These are phyloP conservation scores for Cyberlindnera japonica DNA, from an alignment of 805 yeast species.

Conservation along the genomic window DNA sequence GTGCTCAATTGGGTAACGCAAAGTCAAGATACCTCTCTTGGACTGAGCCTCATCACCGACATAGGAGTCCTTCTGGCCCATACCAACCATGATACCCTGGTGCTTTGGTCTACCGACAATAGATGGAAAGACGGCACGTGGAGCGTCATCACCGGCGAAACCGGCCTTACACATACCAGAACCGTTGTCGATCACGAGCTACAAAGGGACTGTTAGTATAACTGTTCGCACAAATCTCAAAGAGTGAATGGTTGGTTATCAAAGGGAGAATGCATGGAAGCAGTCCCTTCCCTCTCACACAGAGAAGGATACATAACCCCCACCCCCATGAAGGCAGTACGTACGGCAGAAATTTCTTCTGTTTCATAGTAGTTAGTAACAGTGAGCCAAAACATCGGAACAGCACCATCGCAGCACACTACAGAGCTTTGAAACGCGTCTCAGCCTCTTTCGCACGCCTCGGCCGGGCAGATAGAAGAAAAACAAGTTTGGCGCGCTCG, in stretches of 20 bases:
- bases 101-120: constrained; percentile 99
- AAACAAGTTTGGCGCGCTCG: constrained; percentile 2
- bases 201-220: constrained; percentile 21
- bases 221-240: too few species aligned
- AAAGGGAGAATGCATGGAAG: not conserved
- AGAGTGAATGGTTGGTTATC: not conserved
- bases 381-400: too few species aligned
- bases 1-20: constrained; percentile 99
- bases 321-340: not conserved
- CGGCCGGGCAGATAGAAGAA: too few species aligned
- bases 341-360: constrained; percentile 20
- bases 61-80: constrained; percentile 99
- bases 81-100: constrained; percentile 99
- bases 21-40: constrained; percentile 98
- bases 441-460: not conserved
- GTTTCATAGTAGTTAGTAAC: constrained; percentile 13
- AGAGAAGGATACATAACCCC: not conserved
- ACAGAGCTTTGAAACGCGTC: too few species aligned
- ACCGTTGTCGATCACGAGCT: constrained; percentile 94
- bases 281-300: not conserved
- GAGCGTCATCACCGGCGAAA: constrained; percentile 99
- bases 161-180: constrained; percentile 99
- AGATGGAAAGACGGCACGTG: constrained; percentile 99
- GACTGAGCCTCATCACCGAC: constrained; percentile 99
- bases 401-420: too few species aligned